These are phyloP conservation scores for Macrocystidia cucumis DNA, from an alignment of 1,284 basidiomycete genomes.

Conservation along the genomic window DNA sequence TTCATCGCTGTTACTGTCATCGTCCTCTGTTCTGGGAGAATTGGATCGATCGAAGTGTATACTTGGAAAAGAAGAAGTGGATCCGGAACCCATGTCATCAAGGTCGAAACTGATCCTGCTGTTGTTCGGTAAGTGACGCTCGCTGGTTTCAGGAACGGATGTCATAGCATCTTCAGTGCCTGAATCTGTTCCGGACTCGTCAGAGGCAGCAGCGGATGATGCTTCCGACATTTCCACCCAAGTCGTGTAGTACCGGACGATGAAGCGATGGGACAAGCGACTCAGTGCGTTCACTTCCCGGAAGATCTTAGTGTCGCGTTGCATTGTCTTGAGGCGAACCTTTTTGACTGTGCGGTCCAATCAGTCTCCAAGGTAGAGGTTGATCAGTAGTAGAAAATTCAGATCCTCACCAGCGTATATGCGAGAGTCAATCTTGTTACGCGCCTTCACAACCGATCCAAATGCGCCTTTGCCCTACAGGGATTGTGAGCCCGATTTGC, in stretches of 20 bases:
- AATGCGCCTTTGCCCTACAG: conserved; percentile 87
- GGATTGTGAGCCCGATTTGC: neutral
- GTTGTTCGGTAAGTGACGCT: conserved; percentile 25
- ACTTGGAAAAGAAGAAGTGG: conserved; percentile 64
- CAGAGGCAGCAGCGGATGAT: conserved; percentile 37
- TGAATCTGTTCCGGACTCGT: conserved; percentile 30
- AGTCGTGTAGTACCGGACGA: conserved; percentile 86
- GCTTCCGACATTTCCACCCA: conserved; percentile 69
- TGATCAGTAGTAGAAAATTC: neutral
- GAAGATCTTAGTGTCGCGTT: conserved; percentile 84
- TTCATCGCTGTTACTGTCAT: conserved; percentile 33
- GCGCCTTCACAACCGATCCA: conserved; percentile 90
- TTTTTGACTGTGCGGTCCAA: conserved; percentile 71
- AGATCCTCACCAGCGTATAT: conserved; percentile 58
- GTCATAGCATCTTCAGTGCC: conserved; percentile 36
- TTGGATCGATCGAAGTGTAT: conserved; percentile 62
- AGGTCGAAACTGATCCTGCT: conserved; percentile 55
- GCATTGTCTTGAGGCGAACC: conserved; percentile 72
- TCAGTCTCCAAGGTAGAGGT: no score
- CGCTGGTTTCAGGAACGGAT: conserved; percentile 33
- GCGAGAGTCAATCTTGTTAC: conserved; percentile 72
- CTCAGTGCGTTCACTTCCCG: conserved; percentile 90
- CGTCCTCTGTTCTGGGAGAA: conserved; percentile 20
- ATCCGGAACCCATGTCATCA: conserved; percentile 38
- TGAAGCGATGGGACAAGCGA: conserved; percentile 81